Evolutionary conservation across 768 basidiomycete species (phyloP), one percentile per base, ranked within the genome.

Genomic region (Hygrophorus pudorinus): DNA sequence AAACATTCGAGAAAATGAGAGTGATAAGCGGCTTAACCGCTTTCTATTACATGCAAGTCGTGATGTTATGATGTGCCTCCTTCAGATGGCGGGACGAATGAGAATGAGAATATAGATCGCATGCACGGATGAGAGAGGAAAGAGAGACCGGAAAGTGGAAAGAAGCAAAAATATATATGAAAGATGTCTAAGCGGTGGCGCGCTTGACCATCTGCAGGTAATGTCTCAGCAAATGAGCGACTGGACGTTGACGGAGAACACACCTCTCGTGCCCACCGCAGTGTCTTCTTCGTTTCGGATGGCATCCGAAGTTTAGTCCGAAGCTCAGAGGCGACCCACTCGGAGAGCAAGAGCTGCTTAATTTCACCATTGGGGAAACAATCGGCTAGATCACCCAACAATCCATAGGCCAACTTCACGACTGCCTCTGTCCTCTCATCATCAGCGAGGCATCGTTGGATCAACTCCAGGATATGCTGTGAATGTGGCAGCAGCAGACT

Each of bases 231-330:
- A 46, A 28, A 21, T 12, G 10, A 40, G 16, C 34, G 24, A 24
- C 7, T 24, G 7, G 24, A 24, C 12, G 38, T 40, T 36, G 38
- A 33, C 20, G 21, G 18, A 17, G 29, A 13, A 49, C 77, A 42
- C 51, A 92, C 91, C 77, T 96, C 91, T 42, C 86, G 78, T 14
- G 92, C 90, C 90, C 92, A 96, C 49, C 87, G 84, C 66, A 90
- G 70, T 2, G 86, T 89, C 72, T 81, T 85, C 76, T 84, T 91
- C 30, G 83, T 84, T 52, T 92, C 88, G 33, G 70, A 62, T 5
- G 78, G 73, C 68, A 83, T 78, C 17, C 87, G 79, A 35, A 73
- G 73, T 63, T 82, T 88, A 39, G 75, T 71, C 50, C 86, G 76
- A 53, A 93, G 65, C 51, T 88, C 79, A 16, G 65, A 64, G 0